These are phyloP conservation scores for Silene latifolia DNA, from an alignment of 148 eudicot genomes.

Conservation along the genomic window DNA sequence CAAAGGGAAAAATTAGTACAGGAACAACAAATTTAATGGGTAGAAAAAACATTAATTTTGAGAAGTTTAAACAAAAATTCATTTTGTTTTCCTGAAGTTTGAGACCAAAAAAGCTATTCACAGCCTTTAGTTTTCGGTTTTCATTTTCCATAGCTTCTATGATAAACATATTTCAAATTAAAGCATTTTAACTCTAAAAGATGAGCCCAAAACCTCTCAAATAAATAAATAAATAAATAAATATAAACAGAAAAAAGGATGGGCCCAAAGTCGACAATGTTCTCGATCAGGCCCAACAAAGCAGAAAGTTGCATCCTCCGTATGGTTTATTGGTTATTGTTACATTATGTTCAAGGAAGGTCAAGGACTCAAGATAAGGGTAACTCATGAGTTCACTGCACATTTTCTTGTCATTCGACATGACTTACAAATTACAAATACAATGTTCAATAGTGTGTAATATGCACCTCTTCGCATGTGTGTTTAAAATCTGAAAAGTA, in stretches of 20 bases:
- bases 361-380: neutral
- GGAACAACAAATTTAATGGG: neutral
- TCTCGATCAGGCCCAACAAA: neutral
- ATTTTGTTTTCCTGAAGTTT: no score
- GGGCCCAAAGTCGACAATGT: no score
- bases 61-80: neutral
- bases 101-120: no score
- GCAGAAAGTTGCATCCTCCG: neutral
- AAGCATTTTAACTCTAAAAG: neutral
- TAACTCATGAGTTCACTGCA: neutral
- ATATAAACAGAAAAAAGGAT: neutral
- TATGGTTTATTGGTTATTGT: neutral
- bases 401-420: neutral
- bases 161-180: neutral
- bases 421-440: neutral
- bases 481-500: neutral
- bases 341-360: neutral
- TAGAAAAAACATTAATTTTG: neutral
- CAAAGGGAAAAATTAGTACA: neutral
- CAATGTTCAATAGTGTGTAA: neutral
- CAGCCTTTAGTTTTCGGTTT: neutral
- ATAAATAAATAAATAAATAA: no score
- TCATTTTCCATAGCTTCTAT: neutral
- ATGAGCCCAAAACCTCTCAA: neutral
- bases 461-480: neutral